Evolutionary conservation across 345 rosid genomes (phyloP).

Genomic region (Acer negundo): DNA sequence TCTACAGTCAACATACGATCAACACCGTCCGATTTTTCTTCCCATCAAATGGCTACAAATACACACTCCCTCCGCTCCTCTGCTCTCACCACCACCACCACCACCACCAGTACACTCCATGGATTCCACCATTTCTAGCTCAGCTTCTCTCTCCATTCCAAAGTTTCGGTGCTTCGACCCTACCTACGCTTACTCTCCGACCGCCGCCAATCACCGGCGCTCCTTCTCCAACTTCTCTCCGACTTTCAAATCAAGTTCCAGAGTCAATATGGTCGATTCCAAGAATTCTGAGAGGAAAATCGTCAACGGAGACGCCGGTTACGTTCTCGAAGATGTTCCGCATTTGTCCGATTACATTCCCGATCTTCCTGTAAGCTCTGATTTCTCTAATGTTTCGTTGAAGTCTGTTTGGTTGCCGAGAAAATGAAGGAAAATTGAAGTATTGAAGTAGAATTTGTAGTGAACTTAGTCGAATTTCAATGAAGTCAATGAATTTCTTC

Average conservation of each 20-base stretch:
- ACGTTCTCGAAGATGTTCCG: conserved; percentile 57
- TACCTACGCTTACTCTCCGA: conserved; percentile 12
- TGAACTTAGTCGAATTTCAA: no score
- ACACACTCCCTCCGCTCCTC: no score
- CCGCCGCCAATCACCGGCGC: conserved; percentile 17
- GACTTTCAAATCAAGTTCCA: neutral
- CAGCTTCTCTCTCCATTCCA: conserved; percentile 35
- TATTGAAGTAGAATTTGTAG: neutral
- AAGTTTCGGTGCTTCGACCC: conserved; percentile 50
- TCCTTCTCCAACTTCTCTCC: conserved; percentile 9
- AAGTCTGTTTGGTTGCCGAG: neutral
- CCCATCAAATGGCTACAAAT: no score
- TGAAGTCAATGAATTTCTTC: no score
- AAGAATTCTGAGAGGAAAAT: conserved; percentile 29
- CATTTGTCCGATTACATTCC: conserved; percentile 50
- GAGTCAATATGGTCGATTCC: neutral
- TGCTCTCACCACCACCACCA: neutral
- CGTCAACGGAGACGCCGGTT: conserved; percentile 40
- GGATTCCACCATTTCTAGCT: conserved; percentile 42
- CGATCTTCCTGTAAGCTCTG: conserved; percentile 40
- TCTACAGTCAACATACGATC: no score
- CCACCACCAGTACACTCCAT: conserved; percentile 3
- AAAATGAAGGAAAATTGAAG: neutral
- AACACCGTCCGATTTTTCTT: no score
- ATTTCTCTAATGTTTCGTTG: neutral